Evolutionary conservation across 1,284 basidiomycete species (phyloP), one percentile per base, ranked within the genome.

Genomic region (Ceratobasidium sp.): DNA sequence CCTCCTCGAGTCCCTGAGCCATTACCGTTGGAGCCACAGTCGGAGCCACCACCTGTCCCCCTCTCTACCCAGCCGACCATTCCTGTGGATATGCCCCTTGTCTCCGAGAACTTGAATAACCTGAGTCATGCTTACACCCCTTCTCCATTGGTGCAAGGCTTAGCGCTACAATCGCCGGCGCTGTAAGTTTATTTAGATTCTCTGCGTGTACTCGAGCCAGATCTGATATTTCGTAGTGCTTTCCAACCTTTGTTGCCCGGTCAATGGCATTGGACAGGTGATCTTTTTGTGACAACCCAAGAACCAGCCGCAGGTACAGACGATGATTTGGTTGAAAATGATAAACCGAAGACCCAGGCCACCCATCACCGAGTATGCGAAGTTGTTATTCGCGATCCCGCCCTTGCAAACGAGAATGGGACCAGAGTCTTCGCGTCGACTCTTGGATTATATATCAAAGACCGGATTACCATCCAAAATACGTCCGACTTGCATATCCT

Each of bases 231-330:
- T 49, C 22, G 15, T 17, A 46, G 52, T 43, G 46, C 15, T 22
- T 52, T 62, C 19, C 19, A 57, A 1, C 70, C 70, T 1, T 44
- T 62, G 9, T 57, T 62, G 44, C 25, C 44, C 13, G 70, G 57
- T 15, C 43, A 61, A 62, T 62, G 70, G 59, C 40, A 34, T 25
- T 73, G 70, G 70, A 73, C 57, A 17, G 70, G 70, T 19, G 70
- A 73, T 19, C 57, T 73, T n/a, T 73, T 49, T 29, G 44, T 73
- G 15, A 62, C 59, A 15, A 52, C 44, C 29, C 25, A 15, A 22
- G 70, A 73, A 57, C n/a, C 57, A 5, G 34, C 29, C 29, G 25
- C 46, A 8, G 46, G 37, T 13, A 8, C 37, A 22, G 57, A 62
- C 37, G 22, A 13, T 8, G 64, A 51, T 22, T 15, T 9, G 3